Evolutionary conservation across 1,139 yeast genomes (phyloP), one percentile per base, ranked within the genome.

Genomic region (Candida pseudoviswanathii): DNA sequence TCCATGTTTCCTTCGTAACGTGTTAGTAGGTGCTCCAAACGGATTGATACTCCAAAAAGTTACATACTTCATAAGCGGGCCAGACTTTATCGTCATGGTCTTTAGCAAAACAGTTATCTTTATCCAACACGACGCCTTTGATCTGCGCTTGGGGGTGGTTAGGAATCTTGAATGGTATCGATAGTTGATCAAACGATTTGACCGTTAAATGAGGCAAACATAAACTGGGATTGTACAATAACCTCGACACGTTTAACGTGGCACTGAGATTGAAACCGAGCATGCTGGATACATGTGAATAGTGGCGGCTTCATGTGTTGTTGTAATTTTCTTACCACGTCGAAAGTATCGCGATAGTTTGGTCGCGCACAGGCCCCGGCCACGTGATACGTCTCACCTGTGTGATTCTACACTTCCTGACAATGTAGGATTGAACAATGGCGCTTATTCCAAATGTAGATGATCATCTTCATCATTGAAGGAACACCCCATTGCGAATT

Each of bases 101-200:
- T 56, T 80, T 78, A 3, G 99, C 96, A 65, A 94, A 88, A 62
- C 98, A 94, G 65, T 94, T 95, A 67, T 94, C 99, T 65, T 95
- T 94, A 64, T 94, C 99, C 29, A 94, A 74, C 0, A 94, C 95
- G 2, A 94, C 79, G 0, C 95, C 97, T 57, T 82, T 86, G 53
- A 91, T 87, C 11, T 47, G 53, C 5, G 55, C 60, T 45, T 64
- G 54, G 5, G 62, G 60, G 9, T 66, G 63, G 8, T 63, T 57
- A 2, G 74, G 70, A 8, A 79, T 61, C 25, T 50, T 50, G 26
- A 78, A 57, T 0, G 86, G 86, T 9, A 82, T 54, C 0, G 77
- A 67, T 26, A 80, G 59, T 50, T 85, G 82, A 59, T 82, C 86
- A 63, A 94, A 92, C 0, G 85, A 83, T 24, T 83, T 68, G 7